Percentiles rank a stretch among this genome's conserved stretches.
These are phyloP conservation scores for Suillus weaverae DNA, from an alignment of 768 basidiomycete species.

Conservation along the genomic window DNA sequence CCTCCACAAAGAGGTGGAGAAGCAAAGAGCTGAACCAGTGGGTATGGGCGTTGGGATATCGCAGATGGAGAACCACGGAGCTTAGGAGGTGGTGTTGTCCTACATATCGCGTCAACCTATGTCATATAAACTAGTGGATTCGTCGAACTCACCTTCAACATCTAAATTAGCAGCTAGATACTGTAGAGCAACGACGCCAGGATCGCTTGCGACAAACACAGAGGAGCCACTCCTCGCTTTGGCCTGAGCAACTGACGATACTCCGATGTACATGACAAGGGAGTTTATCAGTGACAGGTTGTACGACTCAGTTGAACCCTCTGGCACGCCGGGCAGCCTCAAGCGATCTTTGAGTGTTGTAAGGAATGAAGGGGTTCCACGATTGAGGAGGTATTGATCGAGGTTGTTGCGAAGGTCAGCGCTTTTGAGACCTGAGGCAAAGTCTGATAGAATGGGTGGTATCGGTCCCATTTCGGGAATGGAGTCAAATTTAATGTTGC, in stretches of 20 bases:
- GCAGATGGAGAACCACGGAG: slow-evolving; percentile 91
- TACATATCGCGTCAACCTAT: slow-evolving; percentile 29
- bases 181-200: slow-evolving; percentile 81
- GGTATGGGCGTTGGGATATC: slow-evolving; percentile 98
- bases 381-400: slow-evolving; percentile 82
- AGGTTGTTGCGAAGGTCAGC: slow-evolving; percentile 78
- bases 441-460: slow-evolving; percentile 90
- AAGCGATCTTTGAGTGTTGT: slow-evolving; percentile 80
- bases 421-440: slow-evolving; percentile 75
- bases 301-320: slow-evolving; percentile 61
- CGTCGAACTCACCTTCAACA: slow-evolving; percentile 70
- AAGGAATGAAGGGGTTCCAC: slow-evolving; percentile 70
- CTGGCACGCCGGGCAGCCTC: slow-evolving; percentile 46
- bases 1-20: slow-evolving; percentile 82
- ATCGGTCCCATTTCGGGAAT: slow-evolving; percentile 91
- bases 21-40: slow-evolving; percentile 95
- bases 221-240: slow-evolving; percentile 83
- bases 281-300: slow-evolving; percentile 91
- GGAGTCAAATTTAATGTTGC: slow-evolving; percentile 68
- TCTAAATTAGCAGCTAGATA: slow-evolving; percentile 84
- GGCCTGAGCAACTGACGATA: slow-evolving; percentile 85
- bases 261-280: slow-evolving; percentile 94
- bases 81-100: slow-evolving; percentile 95
- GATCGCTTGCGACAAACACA: slow-evolving; percentile 78
- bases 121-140: slow-evolving; percentile 3